These are phyloP conservation scores for Eucalyptus brandiana DNA, from an alignment of 345 rosid genomes.

Conservation along the genomic window DNA sequence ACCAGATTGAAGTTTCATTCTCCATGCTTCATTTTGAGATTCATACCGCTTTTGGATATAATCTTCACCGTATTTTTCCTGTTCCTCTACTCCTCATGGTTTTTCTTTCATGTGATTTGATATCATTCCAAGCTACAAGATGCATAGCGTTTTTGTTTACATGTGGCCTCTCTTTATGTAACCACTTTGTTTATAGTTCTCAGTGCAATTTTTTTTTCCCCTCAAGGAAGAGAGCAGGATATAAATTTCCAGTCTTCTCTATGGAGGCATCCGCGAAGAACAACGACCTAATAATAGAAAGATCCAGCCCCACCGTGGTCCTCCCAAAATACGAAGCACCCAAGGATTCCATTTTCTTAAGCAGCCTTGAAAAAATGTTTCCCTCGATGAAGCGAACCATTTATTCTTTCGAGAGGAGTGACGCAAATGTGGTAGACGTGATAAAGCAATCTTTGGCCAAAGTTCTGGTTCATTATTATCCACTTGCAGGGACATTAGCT, in stretches of 20 bases:
- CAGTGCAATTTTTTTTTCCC: not conserved
- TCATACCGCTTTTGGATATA: not conserved
- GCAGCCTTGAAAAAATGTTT: not conserved
- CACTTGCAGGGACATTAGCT: constrained; percentile 46
- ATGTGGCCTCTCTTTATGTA: not conserved
- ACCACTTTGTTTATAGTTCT: not conserved
- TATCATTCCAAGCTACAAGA: not conserved
- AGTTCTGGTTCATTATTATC: constrained; percentile 36
- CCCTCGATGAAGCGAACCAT: not conserved
- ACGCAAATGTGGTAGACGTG: constrained; percentile 10
- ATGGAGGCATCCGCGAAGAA: not conserved
- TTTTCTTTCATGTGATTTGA: not conserved
- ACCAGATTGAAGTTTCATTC: not conserved
- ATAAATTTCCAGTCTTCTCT: not conserved
- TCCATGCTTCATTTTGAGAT: not conserved
- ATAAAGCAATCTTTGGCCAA: constrained; percentile 38
- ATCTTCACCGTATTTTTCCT: not conserved
- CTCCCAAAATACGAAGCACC: not conserved
- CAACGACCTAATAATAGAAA: not conserved
- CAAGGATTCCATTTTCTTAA: not conserved
- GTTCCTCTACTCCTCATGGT: not conserved
- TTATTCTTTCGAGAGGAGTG: not conserved
- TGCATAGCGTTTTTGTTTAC: not conserved
- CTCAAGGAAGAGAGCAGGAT: not conserved
- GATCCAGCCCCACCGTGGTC: not conserved